Evolutionary conservation across 2,329 filamentous ascomycete species (phyloP).

Genomic region (Talaromyces sp.): DNA sequence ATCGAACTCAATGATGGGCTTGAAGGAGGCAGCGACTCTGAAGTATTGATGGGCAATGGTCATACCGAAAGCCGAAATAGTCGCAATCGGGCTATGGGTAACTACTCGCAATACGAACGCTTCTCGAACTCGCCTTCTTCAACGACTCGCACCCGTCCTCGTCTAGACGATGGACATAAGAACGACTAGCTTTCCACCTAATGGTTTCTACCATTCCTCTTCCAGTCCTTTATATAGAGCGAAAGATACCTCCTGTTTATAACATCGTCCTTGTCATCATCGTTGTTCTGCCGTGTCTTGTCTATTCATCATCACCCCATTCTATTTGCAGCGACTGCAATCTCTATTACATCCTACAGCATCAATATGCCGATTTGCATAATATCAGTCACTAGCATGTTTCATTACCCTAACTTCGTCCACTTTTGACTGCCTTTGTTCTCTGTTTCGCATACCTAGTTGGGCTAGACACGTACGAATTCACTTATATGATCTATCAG

Average conservation of each 20-base stretch:
- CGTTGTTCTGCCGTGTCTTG: neutral
- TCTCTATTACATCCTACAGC: neutral
- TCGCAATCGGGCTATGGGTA: slow-evolving; percentile 5
- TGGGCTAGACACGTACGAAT: neutral
- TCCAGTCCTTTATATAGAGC: slow-evolving; percentile 15
- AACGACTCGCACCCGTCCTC: slow-evolving; percentile 14
- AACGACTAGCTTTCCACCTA: slow-evolving; percentile 11
- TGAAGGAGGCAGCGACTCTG: slow-evolving; percentile 19
- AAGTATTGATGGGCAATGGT: neutral
- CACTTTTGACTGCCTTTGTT: neutral
- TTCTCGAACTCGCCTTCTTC: slow-evolving; percentile 16
- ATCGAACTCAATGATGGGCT: slow-evolving; percentile 44
- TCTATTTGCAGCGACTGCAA: neutral
- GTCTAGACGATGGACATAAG: slow-evolving; percentile 12
- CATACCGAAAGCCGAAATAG: neutral
- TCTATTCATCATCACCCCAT: neutral
- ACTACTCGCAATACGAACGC: slow-evolving; percentile 15
- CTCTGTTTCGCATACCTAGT: neutral
- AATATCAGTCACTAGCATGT: neutral
- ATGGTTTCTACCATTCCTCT: neutral
- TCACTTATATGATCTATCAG: neutral
- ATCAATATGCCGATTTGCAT: neutral
- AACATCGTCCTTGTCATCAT: slow-evolving; percentile 3
- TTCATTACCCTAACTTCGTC: neutral
- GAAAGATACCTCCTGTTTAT: slow-evolving; percentile 19